Percentiles rank a stretch among this genome's conserved stretches.
Conservation (phyloP, 257 asterid species). For the Nicotiana obtusifolia region DNA sequence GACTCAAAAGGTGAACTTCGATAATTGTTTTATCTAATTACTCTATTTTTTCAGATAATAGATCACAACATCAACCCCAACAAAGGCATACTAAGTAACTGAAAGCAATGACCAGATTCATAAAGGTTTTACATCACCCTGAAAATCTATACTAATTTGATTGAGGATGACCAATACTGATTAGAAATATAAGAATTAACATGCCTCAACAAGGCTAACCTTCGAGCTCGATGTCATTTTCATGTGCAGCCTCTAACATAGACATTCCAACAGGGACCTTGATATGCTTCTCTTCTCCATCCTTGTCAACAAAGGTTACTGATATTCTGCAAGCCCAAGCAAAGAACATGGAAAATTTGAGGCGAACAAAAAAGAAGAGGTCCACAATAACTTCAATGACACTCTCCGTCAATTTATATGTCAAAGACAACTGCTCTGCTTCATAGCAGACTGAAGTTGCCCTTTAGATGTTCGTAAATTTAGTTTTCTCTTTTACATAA, state of each 20-base stretch:
- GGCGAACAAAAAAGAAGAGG: background rate
- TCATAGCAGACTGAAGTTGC: background rate
- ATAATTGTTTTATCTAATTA: background rate
- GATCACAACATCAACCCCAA: background rate
- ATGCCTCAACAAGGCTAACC: conserved; percentile 33
- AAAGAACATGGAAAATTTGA: conserved; percentile 10
- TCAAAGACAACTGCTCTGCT: background rate
- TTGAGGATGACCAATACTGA: background rate
- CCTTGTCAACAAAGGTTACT: conserved; percentile 78
- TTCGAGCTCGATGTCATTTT: conserved; percentile 89
- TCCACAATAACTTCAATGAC: background rate
- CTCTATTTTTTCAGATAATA: background rate
- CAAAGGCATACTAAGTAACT: background rate
- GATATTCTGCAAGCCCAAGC: conserved; percentile 43
- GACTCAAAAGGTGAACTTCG: background rate
- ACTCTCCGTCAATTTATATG: background rate
- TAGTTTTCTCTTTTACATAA: background rate
- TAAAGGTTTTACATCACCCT: background rate
- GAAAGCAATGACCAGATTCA: background rate
- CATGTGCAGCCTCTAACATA: conserved; percentile 94
- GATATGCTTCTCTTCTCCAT: conserved; percentile 72
- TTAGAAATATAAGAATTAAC: background rate
- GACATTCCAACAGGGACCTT: conserved; percentile 89
- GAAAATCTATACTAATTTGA: background rate
- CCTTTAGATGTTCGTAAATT: background rate